Evolutionary conservation across 768 basidiomycete species (phyloP).

Genomic region (Lactarius akahatsu): DNA sequence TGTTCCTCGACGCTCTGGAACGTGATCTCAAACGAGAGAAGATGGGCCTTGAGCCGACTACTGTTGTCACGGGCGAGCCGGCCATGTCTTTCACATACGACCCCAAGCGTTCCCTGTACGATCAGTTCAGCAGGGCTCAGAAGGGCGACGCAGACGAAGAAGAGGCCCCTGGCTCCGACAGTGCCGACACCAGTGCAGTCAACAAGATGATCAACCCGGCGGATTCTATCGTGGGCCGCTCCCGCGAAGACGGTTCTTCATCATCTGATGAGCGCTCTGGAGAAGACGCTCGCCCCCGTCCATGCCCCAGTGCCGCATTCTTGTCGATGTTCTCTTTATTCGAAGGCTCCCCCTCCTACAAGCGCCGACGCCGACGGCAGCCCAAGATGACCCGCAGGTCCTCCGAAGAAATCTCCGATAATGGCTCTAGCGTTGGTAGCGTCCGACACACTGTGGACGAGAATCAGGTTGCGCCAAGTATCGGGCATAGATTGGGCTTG

Average conservation of each 20-base stretch:
- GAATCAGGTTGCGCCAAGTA: conserved; percentile 34
- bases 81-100: conserved; percentile 89
- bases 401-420: conserved; percentile 32
- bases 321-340: conserved; percentile 72
- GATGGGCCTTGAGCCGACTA: conserved; percentile 84
- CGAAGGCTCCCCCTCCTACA: conserved; percentile 85
- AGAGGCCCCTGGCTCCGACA: conserved; percentile 31
- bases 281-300: conserved; percentile 31
- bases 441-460: conserved; percentile 31
- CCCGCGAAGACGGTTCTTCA: conserved; percentile 21
- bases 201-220: conserved; percentile 30
- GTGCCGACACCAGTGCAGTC: conserved; percentile 16
- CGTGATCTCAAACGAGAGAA: conserved; percentile 96
- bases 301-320: conserved; percentile 43
- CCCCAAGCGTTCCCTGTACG: conserved; percentile 78
- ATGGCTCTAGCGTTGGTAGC: conserved; percentile 26
- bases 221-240: conserved; percentile 27
- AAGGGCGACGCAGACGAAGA: conserved; percentile 36
- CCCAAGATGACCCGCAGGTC: conserved; percentile 43
- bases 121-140: conserved; percentile 69
- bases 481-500: conserved; percentile 28
- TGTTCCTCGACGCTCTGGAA: conserved; percentile 95
- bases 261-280: conserved; percentile 28
- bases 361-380: conserved; percentile 80
- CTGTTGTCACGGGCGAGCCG: conserved; percentile 72